A percentile compares a stretch with the other conserved stretches of the same genome.
Evolutionary conservation across 1,284 basidiomycete species (phyloP).

Genomic region (Cutaneotrichosporon cyanovorans): DNA sequence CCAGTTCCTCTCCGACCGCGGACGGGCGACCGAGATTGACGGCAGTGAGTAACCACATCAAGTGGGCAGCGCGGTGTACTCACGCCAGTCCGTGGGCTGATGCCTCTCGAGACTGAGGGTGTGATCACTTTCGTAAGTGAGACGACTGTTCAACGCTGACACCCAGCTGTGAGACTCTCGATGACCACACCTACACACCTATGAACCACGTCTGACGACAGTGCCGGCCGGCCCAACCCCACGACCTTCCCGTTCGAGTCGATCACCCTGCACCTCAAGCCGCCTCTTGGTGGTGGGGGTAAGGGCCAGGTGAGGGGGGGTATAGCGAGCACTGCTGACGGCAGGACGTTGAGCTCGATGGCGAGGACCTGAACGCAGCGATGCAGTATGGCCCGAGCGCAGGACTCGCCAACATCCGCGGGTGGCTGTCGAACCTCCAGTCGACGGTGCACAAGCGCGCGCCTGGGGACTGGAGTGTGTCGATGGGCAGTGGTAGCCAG

Average conservation of each 20-base stretch:
- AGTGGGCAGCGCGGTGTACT: background rate
- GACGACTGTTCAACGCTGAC: too few species aligned
- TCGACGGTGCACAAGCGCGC: conserved; percentile 54
- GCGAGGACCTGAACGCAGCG: conserved; percentile 55
- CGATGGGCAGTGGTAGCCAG: conserved; percentile 75
- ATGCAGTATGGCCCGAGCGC: conserved; percentile 72
- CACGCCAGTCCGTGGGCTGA: conserved; percentile 53
- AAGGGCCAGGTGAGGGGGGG: background rate
- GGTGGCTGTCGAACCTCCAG: conserved; percentile 64
- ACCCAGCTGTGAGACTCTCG: too few species aligned
- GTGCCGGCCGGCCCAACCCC: conserved; percentile 66
- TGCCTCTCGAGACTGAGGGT: conserved; percentile 71
- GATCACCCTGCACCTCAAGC: conserved; percentile 53
- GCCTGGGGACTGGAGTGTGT: conserved; percentile 60
- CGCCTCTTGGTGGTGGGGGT: conserved; percentile 45
- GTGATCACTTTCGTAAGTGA: conserved; percentile 71
- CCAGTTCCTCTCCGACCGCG: conserved; percentile 23
- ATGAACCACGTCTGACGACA: conserved; percentile 8
- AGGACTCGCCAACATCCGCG: conserved; percentile 57
- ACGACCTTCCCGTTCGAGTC: conserved; percentile 80
- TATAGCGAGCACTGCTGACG: too few species aligned
- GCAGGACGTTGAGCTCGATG: conserved; percentile 52
- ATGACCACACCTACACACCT: conserved; percentile 6
- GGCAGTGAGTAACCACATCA: conserved; percentile 24
- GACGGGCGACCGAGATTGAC: conserved; percentile 24